Evolutionary conservation across 139 green algal species (phyloP), one percentile per base, ranked within the genome.

Genomic region (Coelastrella sp.): DNA sequence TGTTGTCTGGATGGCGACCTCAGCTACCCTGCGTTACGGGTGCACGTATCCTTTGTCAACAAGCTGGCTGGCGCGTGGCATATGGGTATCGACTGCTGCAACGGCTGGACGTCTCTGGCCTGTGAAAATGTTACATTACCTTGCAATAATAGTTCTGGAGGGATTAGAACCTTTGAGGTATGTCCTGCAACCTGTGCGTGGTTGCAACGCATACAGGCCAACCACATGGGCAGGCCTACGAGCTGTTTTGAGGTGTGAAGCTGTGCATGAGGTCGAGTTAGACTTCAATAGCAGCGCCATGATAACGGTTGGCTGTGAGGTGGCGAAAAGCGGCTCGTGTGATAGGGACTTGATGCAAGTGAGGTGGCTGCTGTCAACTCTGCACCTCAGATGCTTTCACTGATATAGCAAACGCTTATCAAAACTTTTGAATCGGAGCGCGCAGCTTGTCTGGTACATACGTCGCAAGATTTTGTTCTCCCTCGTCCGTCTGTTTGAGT

Each of bases 21-120:
- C 73, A 3, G 73, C 73, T 2, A 81, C 73, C 73, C 73, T 81
- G 73, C 73, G 48, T 64, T 64, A 64, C 30, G 53, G 19, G 30
- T 32, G 53, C 53, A 64, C 53, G 53, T 64, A 64, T 27, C 53
- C 53, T 64, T 64, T 64, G 53, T 27, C 53, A 64, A 64, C 48
- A 11, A 57, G 53, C 21, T 64, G 53, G 17, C 53, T 64, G 7
- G 53, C 53, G 53, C 30, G 17, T 32, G 53, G 53, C 53, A 27
- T 21, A 64, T 64, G 53, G 21, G 19, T 21, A n/a, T 64, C 11
- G 11, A 57, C 45, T 64, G 48, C 11, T 64, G 53, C 17, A 27
- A 27, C 17, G 7, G 27, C 53, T 64, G 27, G 53, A 23, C 11
- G 17, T 27, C 53, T 5, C 2, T 5, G 6, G 53, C 21, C 7